phyloP scores from a whole-genome alignment of 768 basidiomycete genomes.

The Hysterangium stoloniferum region DNA sequence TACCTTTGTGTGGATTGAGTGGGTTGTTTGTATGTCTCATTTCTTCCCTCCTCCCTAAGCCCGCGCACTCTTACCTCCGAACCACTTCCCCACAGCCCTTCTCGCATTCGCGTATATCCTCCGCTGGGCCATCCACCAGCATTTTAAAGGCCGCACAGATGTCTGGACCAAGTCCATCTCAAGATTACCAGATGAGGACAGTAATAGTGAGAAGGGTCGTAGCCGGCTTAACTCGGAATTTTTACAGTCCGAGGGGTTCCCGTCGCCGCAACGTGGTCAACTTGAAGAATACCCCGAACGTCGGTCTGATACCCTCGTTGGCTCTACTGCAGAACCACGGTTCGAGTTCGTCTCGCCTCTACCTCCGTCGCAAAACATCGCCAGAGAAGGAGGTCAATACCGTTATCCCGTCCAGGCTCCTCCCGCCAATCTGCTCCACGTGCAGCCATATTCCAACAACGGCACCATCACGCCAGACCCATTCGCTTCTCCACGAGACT shows the following conservation, averaged over 20 bases:
- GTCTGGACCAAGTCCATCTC: conserved; percentile 45
- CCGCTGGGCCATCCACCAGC: conserved; percentile 38
- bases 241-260: conserved; percentile 9
- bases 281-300: no score
- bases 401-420: not conserved
- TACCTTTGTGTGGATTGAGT: conserved; percentile 52
- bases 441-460: not conserved
- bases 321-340: no score
- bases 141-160: conserved; percentile 40
- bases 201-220: not conserved
- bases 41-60: not conserved
- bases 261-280: not conserved
- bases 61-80: not conserved
- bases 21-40: conserved; percentile 41
- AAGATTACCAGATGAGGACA: conserved; percentile 23
- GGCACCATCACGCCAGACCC: no score
- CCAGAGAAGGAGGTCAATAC: no score
- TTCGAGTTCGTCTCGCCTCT: no score
- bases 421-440: not conserved
- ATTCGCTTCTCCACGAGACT: no score
- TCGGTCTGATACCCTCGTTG: no score
- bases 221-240: conserved; percentile 1
- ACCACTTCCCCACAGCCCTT: conserved; percentile 30
- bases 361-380: no score
- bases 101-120: conserved; percentile 33